phyloP scores from a whole-genome alignment of 306 rosid species.

The Dalbergia oliveri region DNA sequence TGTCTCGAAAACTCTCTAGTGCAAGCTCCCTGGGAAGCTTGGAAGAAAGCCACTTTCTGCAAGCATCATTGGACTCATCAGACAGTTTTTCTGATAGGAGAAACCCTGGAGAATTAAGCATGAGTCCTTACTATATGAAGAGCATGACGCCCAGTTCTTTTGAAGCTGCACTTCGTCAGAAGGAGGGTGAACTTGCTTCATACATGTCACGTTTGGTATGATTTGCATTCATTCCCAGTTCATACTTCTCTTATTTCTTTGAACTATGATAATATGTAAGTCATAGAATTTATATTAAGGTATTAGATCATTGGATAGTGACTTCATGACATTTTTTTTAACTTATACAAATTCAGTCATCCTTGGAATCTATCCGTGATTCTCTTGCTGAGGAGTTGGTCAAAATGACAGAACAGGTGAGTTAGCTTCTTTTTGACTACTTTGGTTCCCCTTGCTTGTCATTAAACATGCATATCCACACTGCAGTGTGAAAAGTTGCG shows the following conservation, averaged over 20 bases:
- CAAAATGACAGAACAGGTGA: constrained; percentile 90
- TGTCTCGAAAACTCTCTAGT: constrained; percentile 79
- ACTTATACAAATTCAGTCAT: constrained; percentile 64
- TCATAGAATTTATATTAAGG: constrained; percentile 30
- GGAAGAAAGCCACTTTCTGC: constrained; percentile 98
- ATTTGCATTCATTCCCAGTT: constrained; percentile 34
- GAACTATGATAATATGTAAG: constrained; percentile 13
- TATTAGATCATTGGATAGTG: constrained; percentile 23
- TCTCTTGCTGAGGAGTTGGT: constrained; percentile 99
- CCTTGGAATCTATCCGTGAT: constrained; percentile 95
- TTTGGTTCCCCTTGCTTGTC: constrained; percentile 20
- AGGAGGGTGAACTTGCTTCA: constrained; percentile 99
- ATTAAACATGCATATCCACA: constrained; percentile 39
- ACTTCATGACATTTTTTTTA: constrained; percentile 8
- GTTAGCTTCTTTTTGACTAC: constrained; percentile 32
- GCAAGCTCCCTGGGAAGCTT: constrained; percentile 92
- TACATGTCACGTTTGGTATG: constrained; percentile 96
- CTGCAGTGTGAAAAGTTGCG: constrained; percentile 93
- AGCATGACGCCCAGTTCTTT: constrained; percentile 94
- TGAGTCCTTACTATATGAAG: constrained; percentile 93
- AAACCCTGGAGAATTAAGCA: constrained; percentile 71
- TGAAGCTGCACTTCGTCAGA: constrained; percentile 97
- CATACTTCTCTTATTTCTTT: constrained; percentile 28
- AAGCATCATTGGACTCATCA: constrained; percentile 92
- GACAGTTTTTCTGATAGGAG: constrained; percentile 77